Base-by-base conservation (phyloP, 2,329 filamentous ascomycete species). In the Penicillium olsonii region DNA sequence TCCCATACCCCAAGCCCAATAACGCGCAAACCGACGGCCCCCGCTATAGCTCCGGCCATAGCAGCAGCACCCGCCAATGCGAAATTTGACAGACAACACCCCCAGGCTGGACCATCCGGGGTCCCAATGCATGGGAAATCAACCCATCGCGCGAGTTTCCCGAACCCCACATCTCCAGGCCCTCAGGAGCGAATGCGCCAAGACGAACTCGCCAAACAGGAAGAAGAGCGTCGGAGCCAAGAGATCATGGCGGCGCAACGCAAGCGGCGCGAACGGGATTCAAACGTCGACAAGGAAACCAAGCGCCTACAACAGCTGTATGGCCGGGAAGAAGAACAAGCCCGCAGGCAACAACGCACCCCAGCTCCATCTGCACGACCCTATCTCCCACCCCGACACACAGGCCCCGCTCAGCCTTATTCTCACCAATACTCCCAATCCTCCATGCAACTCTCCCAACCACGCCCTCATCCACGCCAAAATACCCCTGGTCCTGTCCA, bases 271-370 rank as follows among this genome's bases (percentile, higher is more conserved):
- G 76, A 46, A 24, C 62, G 60, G 5, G 53, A 84, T 54, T 76
- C 74, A 1, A 80, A 81, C 45, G 78, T 90, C 10, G 84, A 95
- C 29, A 83, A 84, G 37, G 92, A 96, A 70, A 95, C 90, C 0
- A 85, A 85, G 58, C 80, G 90, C 0, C 73, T 96, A 7, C 75
- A 79, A 48, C 77, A 74, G 56, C 62, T 82, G 40, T 86, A 84
- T 55, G 82, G 81, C 38, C 59, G 64, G 48, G 68, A 77, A 61
- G 68, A 75, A 54, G 47, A 71, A 54, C 59, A 62, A 43, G 65
- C 52, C 7, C 66, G 68, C 24, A 55, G 46, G 26, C 58, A 58
- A 31, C 50, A 41, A 7, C 52, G 50, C 37, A 49, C 47, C 5
- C 39, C 42, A 20, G 27, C 35, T 19, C 37, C 52, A 38, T 42